Evolutionary conservation across 768 basidiomycete genomes (phyloP).

Genomic region (Auricularia sp.): DNA sequence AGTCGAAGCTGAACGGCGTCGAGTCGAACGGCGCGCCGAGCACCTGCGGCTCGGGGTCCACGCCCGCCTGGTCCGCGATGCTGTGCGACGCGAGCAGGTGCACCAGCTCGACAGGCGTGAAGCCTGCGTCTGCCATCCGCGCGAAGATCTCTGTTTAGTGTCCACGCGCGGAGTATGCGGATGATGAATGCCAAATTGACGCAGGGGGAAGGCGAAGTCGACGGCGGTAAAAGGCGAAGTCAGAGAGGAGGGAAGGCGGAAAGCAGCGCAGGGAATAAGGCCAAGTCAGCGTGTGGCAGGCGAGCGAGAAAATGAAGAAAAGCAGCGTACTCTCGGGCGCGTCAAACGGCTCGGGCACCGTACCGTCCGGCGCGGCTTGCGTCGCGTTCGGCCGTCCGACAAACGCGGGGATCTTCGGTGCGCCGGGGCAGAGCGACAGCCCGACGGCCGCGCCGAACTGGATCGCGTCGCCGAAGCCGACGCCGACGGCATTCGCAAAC

Average conservation of each 20-base stretch:
- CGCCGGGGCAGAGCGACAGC: constrained; percentile 18
- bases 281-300: too few relatives aligned
- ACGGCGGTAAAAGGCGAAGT: too few relatives aligned
- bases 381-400: constrained; percentile 19
- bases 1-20: constrained; percentile 34
- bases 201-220: too few relatives aligned
- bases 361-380: constrained; percentile 13
- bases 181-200: too few relatives aligned
- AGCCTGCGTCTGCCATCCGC: constrained; percentile 12
- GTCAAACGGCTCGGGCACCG: constrained; percentile 17
- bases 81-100: constrained; percentile 16
- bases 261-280: too few relatives aligned
- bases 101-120: constrained; percentile 3
- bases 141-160: constrained; percentile 6
- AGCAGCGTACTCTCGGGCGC: constrained; percentile 10
- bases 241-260: too few relatives aligned
- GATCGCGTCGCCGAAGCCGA: constrained; percentile 19
- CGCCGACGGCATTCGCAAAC: too few relatives aligned
- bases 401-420: too few relatives aligned
- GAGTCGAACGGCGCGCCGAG: constrained; percentile 37
- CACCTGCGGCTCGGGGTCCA: neutral
- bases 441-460: constrained; percentile 38
- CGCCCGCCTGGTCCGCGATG: neutral
- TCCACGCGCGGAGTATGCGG: too few relatives aligned
- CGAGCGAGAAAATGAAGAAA: too few relatives aligned